phyloP scores from a whole-genome alignment of 179 eudicot genomes.

The Beta macrorhiza region DNA sequence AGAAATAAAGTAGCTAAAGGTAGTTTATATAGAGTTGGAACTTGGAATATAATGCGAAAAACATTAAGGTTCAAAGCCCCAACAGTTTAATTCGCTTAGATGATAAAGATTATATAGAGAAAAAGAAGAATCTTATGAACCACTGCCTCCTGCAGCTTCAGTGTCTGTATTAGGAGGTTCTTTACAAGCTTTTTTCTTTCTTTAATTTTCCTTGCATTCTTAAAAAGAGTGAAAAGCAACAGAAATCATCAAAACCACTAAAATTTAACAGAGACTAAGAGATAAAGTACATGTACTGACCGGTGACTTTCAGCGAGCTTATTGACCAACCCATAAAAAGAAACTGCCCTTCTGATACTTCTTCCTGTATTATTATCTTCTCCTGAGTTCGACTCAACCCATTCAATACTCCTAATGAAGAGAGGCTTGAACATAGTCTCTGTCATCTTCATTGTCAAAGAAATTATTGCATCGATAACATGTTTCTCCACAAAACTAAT shows the following conservation, averaged over 20 bases:
- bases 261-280: background rate
- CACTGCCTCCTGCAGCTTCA: slow-evolving; percentile 4
- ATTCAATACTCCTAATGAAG: slow-evolving; percentile 74
- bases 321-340: slow-evolving; percentile 72
- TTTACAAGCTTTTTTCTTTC: background rate
- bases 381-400: slow-evolving; percentile 60
- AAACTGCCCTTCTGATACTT: slow-evolving; percentile 56
- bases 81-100: background rate
- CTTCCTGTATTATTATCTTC: slow-evolving; percentile 32
- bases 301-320: slow-evolving; percentile 82
- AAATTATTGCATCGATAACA: slow-evolving; percentile 58
- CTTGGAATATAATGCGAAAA: background rate
- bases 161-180: background rate
- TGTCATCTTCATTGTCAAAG: slow-evolving; percentile 84
- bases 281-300: slow-evolving; percentile 38
- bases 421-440: slow-evolving; percentile 96
- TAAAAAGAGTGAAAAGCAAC: background rate
- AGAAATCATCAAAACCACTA: background rate
- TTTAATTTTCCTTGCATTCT: background rate
- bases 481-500: slow-evolving; percentile 59
- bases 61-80: background rate
- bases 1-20: background rate
- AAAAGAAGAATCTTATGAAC: background rate
- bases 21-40: background rate
- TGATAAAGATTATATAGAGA: background rate